Evolutionary conservation across 2,329 filamentous ascomycete genomes (phyloP).

Genomic region (Fusarium mangiferae): DNA sequence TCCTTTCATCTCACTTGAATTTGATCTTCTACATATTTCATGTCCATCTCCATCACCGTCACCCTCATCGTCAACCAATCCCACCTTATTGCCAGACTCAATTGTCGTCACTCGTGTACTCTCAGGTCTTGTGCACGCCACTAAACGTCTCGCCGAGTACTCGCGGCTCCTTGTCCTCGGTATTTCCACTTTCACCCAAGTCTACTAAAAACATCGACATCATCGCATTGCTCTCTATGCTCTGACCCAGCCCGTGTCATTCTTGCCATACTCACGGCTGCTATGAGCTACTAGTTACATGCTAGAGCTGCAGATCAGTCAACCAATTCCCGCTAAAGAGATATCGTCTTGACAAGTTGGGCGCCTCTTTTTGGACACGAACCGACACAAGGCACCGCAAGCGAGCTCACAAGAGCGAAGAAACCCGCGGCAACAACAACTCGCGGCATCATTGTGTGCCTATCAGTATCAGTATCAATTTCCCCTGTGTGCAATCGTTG

Average conservation of each 20-base stretch:
- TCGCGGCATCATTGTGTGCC: slow-evolving; percentile 8
- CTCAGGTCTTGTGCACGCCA: not conserved
- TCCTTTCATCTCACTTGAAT: not conserved
- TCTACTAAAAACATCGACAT: slow-evolving; percentile 12
- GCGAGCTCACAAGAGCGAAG: not conserved
- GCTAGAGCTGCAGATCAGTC: slow-evolving; percentile 32
- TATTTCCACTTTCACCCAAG: slow-evolving; percentile 4
- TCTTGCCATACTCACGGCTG: not conserved
- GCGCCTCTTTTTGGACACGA: slow-evolving; percentile 12
- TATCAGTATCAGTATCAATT: not conserved
- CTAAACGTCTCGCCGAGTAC: not conserved
- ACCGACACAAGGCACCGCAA: slow-evolving; percentile 17
- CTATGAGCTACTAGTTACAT: not conserved
- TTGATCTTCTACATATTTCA: not conserved
- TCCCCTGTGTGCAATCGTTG: slow-evolving; percentile 18
- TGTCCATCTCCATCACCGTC: not conserved
- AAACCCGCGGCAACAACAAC: not conserved
- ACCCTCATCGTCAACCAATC: not conserved
- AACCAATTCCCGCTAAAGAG: slow-evolving; percentile 27
- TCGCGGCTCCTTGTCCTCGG: not conserved
- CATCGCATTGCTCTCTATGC: slow-evolving; percentile 26
- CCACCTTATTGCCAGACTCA: not conserved
- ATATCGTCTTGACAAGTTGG: slow-evolving; percentile 1
- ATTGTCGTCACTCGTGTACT: slow-evolving; percentile 3
- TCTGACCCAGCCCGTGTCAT: slow-evolving; percentile 12